phyloP scores from a whole-genome alignment of 306 rosid species.

The Prunus dulcis region DNA sequence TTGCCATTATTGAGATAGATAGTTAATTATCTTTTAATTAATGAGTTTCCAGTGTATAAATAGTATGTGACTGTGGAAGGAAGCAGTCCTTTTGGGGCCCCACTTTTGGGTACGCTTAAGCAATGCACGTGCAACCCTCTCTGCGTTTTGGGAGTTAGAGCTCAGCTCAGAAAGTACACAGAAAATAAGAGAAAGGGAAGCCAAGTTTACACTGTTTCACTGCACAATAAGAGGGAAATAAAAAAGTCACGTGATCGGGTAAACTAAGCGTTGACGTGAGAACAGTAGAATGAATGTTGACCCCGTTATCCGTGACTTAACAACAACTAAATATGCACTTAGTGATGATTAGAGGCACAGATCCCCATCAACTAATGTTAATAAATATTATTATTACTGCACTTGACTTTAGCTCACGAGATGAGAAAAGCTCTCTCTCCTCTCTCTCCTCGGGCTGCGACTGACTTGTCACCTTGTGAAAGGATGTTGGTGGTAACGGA shows the following conservation, averaged over 20 bases:
- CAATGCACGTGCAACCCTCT: neutral
- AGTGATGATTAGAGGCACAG: conserved; percentile 64
- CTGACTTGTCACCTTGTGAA: neutral
- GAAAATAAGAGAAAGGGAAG: neutral
- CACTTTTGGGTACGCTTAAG: too few species aligned
- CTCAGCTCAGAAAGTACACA: neutral
- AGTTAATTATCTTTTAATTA: too few species aligned
- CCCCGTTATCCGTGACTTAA: neutral
- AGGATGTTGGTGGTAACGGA: conserved; percentile 37
- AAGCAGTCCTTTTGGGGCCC: neutral
- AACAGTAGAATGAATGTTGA: conserved; percentile 34
- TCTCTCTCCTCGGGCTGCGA: neutral
- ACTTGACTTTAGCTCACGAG: neutral
- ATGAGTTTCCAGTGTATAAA: neutral
- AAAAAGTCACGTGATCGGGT: conserved; percentile 30
- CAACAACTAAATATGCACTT: neutral
- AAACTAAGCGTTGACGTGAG: conserved; percentile 32
- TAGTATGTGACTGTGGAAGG: neutral
- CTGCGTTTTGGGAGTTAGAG: neutral
- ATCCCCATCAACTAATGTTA: conserved; percentile 36
- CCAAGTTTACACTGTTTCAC: neutral
- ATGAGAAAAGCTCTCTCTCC: neutral
- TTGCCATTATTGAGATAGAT: too few species aligned
- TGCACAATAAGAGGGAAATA: neutral
- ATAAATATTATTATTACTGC: neutral